phyloP scores from a whole-genome alignment of 2,329 filamentous ascomycete species.

The Ceratocystis papillata region DNA sequence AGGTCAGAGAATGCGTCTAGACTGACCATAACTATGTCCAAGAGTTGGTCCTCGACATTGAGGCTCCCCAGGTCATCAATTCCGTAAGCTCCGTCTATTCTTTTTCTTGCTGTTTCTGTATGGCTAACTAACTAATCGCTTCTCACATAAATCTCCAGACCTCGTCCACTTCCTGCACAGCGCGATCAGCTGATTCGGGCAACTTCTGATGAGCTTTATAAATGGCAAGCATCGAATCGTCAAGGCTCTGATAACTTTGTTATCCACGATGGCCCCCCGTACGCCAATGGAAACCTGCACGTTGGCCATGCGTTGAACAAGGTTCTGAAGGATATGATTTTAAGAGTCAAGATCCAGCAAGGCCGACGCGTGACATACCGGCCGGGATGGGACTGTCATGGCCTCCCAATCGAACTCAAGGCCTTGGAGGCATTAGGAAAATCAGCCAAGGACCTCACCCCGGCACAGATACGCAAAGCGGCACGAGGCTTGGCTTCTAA shows the following conservation, averaged over 20 bases:
- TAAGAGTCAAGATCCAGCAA: conserved; percentile 66
- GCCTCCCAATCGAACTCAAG: conserved; percentile 92
- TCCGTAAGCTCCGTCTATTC: conserved; percentile 40
- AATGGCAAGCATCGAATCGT: conserved; percentile 61
- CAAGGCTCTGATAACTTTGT: conserved; percentile 55
- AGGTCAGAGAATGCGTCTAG: conserved; percentile 38
- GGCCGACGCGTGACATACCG: conserved; percentile 67
- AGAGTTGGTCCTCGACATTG: conserved; percentile 63
- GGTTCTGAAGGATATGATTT: conserved; percentile 87
- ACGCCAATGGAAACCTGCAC: conserved; percentile 86
- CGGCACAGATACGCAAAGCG: conserved; percentile 49
- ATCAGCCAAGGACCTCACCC: conserved; percentile 35
- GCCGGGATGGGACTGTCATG: conserved; percentile 97
- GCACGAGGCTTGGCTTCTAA: conserved; percentile 56
- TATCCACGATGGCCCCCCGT: conserved; percentile 91
- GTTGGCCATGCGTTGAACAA: conserved; percentile 95
- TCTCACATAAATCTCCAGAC: conserved; percentile 31
- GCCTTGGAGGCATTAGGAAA: conserved; percentile 51
- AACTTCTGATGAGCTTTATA: conserved; percentile 80
- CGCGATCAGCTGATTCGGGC: conserved; percentile 53
- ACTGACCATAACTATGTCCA: conserved; percentile 58
- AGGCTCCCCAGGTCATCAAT: conserved; percentile 65
- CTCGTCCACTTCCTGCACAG: conserved; percentile 41
- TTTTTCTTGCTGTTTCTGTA: neutral
- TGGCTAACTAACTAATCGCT: neutral